These are phyloP conservation scores for Xylaria nigripes DNA, from an alignment of 495 filamentous ascomycete genomes.

Conservation along the genomic window DNA sequence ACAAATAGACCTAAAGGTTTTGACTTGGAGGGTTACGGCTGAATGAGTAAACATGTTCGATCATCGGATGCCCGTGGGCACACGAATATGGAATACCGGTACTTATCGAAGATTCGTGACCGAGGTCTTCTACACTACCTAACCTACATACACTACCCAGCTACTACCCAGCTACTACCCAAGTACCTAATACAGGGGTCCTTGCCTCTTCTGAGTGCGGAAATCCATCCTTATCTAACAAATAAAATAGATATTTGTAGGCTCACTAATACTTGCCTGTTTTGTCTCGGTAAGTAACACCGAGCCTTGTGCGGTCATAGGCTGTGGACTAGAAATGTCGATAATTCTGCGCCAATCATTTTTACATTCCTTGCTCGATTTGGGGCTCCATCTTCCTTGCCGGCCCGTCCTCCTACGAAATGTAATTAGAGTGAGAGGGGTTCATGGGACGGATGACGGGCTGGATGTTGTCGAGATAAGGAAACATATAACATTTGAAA, in stretches of 20 bases:
- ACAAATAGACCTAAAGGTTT: too few species aligned
- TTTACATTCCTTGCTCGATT: not conserved
- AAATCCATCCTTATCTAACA: not conserved
- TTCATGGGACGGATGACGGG: slow-evolving; percentile 1
- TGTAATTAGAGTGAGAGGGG: slow-evolving; percentile 8
- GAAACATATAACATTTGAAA: not conserved
- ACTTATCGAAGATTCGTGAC: too few species aligned
- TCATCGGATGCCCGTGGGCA: too few species aligned
- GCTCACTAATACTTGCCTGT: slow-evolving; percentile 6
- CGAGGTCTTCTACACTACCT: too few species aligned
- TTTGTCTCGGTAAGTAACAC: slow-evolving; percentile 12
- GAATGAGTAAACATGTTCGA: too few species aligned
- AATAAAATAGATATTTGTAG: not conserved
- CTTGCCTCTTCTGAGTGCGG: not conserved
- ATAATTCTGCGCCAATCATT: slow-evolving; percentile 14
- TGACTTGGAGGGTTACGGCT: too few species aligned
- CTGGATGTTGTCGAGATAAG: not conserved
- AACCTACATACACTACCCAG: too few species aligned
- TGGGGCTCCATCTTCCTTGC: slow-evolving; percentile 7
- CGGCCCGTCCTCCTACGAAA: slow-evolving; percentile 7
- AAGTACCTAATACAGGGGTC: too few species aligned
- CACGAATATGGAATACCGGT: too few species aligned
- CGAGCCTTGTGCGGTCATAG: slow-evolving; percentile 9
- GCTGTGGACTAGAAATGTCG: slow-evolving; percentile 1
- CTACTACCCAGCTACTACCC: too few species aligned